Evolutionary conservation across 768 basidiomycete genomes (phyloP).

Genomic region (Hygrocybe punicea): DNA sequence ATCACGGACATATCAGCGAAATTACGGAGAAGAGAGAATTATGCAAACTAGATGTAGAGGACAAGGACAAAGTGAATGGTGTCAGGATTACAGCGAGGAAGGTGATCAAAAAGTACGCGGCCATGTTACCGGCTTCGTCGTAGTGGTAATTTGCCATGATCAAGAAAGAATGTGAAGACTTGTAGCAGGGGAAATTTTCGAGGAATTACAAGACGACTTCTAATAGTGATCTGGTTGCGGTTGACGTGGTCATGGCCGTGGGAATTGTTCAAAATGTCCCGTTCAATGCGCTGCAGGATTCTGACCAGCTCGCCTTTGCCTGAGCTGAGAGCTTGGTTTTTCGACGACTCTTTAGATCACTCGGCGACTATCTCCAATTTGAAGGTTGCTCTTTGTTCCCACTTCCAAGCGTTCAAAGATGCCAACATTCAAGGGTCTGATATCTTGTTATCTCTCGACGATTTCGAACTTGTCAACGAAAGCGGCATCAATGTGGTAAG

Average conservation of each 20-base stretch:
- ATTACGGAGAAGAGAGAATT: background rate
- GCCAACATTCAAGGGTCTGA: constrained; percentile 18
- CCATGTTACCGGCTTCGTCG: constrained; percentile 83
- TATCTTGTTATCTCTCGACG: constrained; percentile 41
- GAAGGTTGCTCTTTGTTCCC: constrained; percentile 36
- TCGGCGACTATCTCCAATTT: constrained; percentile 33
- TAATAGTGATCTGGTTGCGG: background rate
- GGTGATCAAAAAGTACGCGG: constrained; percentile 86
- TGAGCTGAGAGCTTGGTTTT: constrained; percentile 52
- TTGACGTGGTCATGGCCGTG: too few species aligned
- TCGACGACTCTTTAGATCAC: constrained; percentile 9
- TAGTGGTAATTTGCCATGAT: constrained; percentile 79
- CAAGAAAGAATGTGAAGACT: constrained; percentile 13
- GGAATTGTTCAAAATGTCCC: too few species aligned
- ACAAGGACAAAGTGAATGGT: constrained; percentile 63
- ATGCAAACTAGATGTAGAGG: constrained; percentile 43
- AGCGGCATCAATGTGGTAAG: constrained; percentile 39
- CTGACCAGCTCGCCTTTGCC: constrained; percentile 48
- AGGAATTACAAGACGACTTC: background rate
- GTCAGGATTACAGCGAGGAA: constrained; percentile 81
- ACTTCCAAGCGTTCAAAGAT: constrained; percentile 32
- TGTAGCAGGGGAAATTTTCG: background rate
- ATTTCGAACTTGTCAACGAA: constrained; percentile 47
- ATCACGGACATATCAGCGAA: constrained; percentile 14
- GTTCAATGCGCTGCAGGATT: constrained; percentile 52